Percentiles rank a stretch among this genome's conserved stretches.
Conservation (phyloP, 495 filamentous ascomycete species). For the Xylaria venustula region DNA sequence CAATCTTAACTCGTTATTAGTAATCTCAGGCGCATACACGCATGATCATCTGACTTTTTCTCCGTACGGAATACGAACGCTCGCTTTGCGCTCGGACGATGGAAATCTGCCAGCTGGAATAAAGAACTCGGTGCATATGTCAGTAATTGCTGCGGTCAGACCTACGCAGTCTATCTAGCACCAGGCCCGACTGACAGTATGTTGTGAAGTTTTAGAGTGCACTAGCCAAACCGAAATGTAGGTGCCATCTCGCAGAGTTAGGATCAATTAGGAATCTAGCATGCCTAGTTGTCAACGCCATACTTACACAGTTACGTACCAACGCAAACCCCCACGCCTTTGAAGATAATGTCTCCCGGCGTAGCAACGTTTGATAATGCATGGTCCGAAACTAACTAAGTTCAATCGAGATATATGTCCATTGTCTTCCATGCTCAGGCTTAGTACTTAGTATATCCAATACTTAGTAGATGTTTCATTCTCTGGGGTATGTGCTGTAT, state of each 20-base stretch:
- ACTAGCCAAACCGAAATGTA: slow-evolving; percentile 1
- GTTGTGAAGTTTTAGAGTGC: slow-evolving; percentile 8
- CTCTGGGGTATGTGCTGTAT: too few relatives aligned
- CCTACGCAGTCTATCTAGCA: neutral
- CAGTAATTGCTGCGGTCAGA: slow-evolving; percentile 7
- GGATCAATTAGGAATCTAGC: too few relatives aligned
- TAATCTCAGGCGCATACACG: slow-evolving; percentile 12
- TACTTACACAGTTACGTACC: neutral
- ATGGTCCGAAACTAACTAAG: too few relatives aligned
- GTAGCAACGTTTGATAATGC: too few relatives aligned
- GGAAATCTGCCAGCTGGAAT: neutral
- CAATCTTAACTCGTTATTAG: neutral
- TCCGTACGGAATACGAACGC: neutral
- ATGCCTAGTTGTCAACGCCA: too few relatives aligned
- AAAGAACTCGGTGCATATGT: neutral
- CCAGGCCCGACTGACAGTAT: neutral
- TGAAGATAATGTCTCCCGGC: too few relatives aligned
- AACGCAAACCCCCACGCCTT: too few relatives aligned
- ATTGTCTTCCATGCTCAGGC: neutral
- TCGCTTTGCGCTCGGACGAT: slow-evolving; percentile 3
- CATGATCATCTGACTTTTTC: slow-evolving; percentile 15
- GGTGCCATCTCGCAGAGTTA: neutral
- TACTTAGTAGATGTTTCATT: too few relatives aligned
- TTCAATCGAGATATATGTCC: too few relatives aligned
- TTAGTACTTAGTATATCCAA: neutral